Percentiles rank a stretch among this genome's conserved stretches.
These are phyloP conservation scores for Trichaptum fuscoviolaceum DNA, from an alignment of 768 basidiomycete genomes.

Conservation along the genomic window DNA sequence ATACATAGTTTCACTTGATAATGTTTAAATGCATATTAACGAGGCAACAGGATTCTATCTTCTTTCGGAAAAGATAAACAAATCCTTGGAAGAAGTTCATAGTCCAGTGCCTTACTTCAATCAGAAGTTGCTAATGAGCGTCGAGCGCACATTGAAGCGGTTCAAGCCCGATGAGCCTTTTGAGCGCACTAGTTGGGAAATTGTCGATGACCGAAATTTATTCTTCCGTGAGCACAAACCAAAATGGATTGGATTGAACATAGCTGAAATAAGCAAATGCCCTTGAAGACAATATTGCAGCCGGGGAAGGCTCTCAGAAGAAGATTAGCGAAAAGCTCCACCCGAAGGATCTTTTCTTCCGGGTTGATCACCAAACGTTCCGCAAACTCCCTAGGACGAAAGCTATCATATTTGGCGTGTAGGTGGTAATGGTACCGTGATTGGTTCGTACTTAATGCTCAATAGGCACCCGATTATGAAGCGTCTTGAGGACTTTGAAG, in stretches of 20 bases:
- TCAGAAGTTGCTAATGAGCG: slow-evolving; percentile 27
- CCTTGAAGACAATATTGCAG: slow-evolving; percentile 20
- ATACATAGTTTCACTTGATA: neutral
- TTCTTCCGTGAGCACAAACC: slow-evolving; percentile 20
- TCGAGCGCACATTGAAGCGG: slow-evolving; percentile 32
- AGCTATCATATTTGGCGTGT: slow-evolving; percentile 31
- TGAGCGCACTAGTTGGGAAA: slow-evolving; percentile 31
- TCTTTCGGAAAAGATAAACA: slow-evolving; percentile 27
- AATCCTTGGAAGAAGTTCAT: slow-evolving; percentile 24
- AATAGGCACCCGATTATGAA: slow-evolving; percentile 27
- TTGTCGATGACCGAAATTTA: slow-evolving; percentile 26
- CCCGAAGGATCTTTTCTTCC: slow-evolving; percentile 27
- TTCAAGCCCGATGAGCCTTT: slow-evolving; percentile 29
- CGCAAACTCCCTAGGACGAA: slow-evolving; percentile 28
- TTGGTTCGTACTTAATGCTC: neutral
- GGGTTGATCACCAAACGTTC: slow-evolving; percentile 32
- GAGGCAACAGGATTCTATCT: slow-evolving; percentile 26
- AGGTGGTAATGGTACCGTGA: neutral
- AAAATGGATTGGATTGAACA: neutral
- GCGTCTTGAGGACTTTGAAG: slow-evolving; percentile 26
- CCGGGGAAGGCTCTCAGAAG: neutral
- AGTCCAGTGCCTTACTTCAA: slow-evolving; percentile 29
- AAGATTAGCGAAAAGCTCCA: slow-evolving; percentile 16
- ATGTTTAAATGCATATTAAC: neutral
- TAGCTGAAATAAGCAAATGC: neutral